Evolutionary conservation across 768 basidiomycete genomes (phyloP).

Genomic region (Hygrophorus pudorinus): DNA sequence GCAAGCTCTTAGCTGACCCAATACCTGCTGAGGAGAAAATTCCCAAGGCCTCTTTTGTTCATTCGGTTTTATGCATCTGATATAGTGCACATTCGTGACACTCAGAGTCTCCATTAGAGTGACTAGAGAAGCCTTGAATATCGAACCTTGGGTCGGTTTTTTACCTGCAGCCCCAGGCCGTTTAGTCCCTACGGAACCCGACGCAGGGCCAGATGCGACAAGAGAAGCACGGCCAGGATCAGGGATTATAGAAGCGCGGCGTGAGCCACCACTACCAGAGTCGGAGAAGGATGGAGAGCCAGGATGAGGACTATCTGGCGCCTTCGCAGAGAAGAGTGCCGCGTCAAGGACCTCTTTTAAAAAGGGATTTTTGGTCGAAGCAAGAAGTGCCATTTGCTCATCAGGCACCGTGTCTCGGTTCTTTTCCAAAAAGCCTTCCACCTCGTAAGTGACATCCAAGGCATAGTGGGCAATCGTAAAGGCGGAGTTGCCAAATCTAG

Average conservation of each 20-base stretch:
- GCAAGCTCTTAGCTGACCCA: conserved; percentile 92
- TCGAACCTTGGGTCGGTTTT: conserved; percentile 96
- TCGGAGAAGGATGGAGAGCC: conserved; percentile 73
- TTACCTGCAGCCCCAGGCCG: conserved; percentile 57
- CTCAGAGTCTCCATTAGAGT: conserved; percentile 96
- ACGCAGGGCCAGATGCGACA: conserved; percentile 37
- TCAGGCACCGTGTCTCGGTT: conserved; percentile 98
- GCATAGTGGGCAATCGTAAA: conserved; percentile 99
- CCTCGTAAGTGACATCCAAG: conserved; percentile 96
- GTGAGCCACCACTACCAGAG: conserved; percentile 65
- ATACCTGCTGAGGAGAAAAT: conserved; percentile 89
- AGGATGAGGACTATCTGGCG: conserved; percentile 58
- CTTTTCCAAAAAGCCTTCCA: conserved; percentile 97
- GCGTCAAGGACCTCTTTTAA: conserved; percentile 91
- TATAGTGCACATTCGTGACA: conserved; percentile 97
- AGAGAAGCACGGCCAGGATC: conserved; percentile 76
- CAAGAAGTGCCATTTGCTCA: conserved; percentile 87
- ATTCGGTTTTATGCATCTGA: conserved; percentile 98
- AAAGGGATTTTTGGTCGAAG: conserved; percentile 83
- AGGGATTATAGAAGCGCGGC: conserved; percentile 77
- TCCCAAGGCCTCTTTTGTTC: conserved; percentile 96
- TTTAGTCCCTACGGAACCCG: conserved; percentile 34
- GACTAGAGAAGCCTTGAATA: conserved; percentile 93
- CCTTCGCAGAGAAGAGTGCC: conserved; percentile 66
- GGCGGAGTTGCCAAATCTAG: conserved; percentile 93